Conservation (phyloP, 805 yeast genomes). For the Cyberlindnera xishuangbannaensis region DNA sequence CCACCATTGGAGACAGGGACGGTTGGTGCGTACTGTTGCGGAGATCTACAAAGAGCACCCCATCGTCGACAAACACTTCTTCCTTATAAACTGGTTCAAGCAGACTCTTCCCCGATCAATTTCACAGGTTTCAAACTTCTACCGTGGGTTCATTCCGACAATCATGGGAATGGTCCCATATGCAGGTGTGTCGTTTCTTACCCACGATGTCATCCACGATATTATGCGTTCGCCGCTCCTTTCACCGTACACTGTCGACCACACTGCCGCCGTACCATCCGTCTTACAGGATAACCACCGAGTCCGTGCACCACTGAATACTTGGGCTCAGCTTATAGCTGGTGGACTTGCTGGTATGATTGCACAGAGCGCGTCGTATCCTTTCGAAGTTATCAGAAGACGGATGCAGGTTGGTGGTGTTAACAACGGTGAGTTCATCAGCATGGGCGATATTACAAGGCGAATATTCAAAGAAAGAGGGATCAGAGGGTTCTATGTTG, state of each 20-base stretch:
- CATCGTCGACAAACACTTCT: conserved; percentile 16
- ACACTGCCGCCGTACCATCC: no score
- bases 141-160: conserved; percentile 92
- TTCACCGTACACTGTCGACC: conserved; percentile 43
- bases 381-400: conserved; percentile 90
- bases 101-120: conserved; percentile 16
- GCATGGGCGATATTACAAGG: conserved; percentile 48
- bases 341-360: conserved; percentile 96
- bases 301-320: conserved; percentile 59
- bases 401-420: conserved; percentile 95
- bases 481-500: conserved; percentile 83
- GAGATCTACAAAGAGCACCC: conserved; percentile 25
- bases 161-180: conserved; percentile 94
- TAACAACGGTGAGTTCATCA: conserved; percentile 46
- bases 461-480: conserved; percentile 72
- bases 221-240: conserved; percentile 59
- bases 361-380: conserved; percentile 95
- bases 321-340: conserved; percentile 90
- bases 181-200: conserved; percentile 95
- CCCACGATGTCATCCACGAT: conserved; percentile 90
- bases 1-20: conserved; percentile 27
- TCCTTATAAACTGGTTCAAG: conserved; percentile 18
- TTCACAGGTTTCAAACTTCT: conserved; percentile 51
- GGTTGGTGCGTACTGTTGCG: conserved; percentile 20
- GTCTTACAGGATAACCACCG: conserved; percentile 18